These are phyloP conservation scores for Floccularia luteovirens DNA, from an alignment of 768 basidiomycete species.

Conservation along the genomic window DNA sequence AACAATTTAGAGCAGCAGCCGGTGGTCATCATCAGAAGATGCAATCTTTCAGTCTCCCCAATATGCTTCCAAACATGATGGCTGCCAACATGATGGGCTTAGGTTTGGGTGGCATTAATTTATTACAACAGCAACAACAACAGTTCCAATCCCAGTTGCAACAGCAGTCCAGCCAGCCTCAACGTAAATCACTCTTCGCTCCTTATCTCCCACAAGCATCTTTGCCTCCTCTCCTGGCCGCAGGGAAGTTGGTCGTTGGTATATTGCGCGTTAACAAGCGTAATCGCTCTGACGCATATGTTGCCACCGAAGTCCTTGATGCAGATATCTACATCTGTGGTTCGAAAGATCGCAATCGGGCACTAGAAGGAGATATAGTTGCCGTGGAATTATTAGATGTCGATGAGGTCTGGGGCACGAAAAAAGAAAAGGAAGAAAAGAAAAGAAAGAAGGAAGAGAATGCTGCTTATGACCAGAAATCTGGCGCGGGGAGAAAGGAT, in stretches of 20 bases:
- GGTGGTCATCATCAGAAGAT: conserved; percentile 95
- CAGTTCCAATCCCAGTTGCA: conserved; percentile 95
- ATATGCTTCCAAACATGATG: conserved; percentile 97
- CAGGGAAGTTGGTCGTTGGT: conserved; percentile 96
- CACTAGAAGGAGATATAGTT: conserved; percentile 96
- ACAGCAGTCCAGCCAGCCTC: conserved; percentile 86
- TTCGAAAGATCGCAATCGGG: conserved; percentile 97
- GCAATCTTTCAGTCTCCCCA: conserved; percentile 96
- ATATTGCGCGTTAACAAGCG: conserved; percentile 97
- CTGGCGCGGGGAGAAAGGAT: conserved; percentile 71
- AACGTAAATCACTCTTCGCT: conserved; percentile 97
- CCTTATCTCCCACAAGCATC: conserved; percentile 98
- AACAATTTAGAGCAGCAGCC: conserved; percentile 93
- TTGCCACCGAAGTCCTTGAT: conserved; percentile 95
- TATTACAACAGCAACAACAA: conserved; percentile 89
- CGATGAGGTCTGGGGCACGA: conserved; percentile 96
- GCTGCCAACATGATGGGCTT: conserved; percentile 95
- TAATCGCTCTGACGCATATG: conserved; percentile 97
- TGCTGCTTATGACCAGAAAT: conserved; percentile 84
- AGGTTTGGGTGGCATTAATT: conserved; percentile 71
- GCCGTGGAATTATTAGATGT: conserved; percentile 97
- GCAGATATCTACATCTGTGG: conserved; percentile 99
- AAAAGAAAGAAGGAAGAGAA: conserved; percentile 99
- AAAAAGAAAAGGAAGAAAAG: conserved; percentile 99
- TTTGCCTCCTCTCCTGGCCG: conserved; percentile 90